phyloP scores from a whole-genome alignment of 805 yeast species.

The Metschnikowia vanudenii region DNA sequence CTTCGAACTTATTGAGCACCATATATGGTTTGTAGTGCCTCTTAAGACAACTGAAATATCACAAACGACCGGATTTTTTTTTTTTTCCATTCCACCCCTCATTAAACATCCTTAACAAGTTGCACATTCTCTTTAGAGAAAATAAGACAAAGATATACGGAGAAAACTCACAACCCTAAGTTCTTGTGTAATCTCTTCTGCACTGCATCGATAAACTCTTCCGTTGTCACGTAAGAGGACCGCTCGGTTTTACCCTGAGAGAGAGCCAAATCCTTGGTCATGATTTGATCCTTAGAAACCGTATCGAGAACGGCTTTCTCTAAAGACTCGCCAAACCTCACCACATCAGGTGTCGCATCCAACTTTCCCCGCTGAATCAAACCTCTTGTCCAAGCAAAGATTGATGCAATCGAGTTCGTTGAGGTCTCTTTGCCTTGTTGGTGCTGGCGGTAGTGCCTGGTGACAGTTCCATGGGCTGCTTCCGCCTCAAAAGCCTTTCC shows the following conservation, averaged over 20 bases:
- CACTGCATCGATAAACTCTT: constrained; percentile 77
- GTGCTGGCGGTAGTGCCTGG: constrained; percentile 80
- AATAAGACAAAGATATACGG: too few relatives aligned
- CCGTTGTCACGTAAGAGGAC: constrained; percentile 65
- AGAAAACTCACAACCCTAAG: constrained; percentile 11
- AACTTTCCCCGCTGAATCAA: constrained; percentile 76
- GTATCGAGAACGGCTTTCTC: constrained; percentile 71
- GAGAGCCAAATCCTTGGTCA: constrained; percentile 82
- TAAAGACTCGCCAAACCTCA: constrained; percentile 60
- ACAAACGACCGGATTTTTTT: too few relatives aligned
- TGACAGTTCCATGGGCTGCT: constrained; percentile 87
- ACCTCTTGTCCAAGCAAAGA: constrained; percentile 87
- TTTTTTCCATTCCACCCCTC: too few relatives aligned
- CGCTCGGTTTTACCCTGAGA: constrained; percentile 64
- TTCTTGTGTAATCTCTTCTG: constrained; percentile 50
- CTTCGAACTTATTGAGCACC: too few relatives aligned
- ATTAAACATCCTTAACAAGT: too few relatives aligned
- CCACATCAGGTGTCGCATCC: constrained; percentile 69
- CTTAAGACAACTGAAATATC: too few relatives aligned
- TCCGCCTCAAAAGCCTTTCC: constrained; percentile 84
- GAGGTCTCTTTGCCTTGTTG: constrained; percentile 82
- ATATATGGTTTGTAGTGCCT: too few relatives aligned
- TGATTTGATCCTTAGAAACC: constrained; percentile 69
- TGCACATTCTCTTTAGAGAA: too few relatives aligned
- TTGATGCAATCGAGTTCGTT: constrained; percentile 81